Conservation (phyloP, 768 basidiomycete species). For the Paxillus involutus region DNA sequence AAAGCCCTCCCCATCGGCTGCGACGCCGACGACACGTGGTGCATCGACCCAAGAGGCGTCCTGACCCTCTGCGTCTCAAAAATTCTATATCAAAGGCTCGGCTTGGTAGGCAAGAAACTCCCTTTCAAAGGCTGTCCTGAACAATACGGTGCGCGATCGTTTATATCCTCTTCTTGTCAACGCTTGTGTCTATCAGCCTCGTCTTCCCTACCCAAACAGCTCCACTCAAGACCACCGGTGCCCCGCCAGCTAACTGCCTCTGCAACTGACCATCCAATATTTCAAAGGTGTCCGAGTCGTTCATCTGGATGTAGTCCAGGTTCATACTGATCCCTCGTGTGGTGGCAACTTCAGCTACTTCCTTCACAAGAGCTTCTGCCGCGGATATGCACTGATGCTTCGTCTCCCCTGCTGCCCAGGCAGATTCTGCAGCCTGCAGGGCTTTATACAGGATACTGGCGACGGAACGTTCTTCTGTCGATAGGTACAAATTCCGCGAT, state of each 20-base stretch:
- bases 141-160: conserved; percentile 43
- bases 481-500: conserved; percentile 86
- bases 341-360: conserved; percentile 27
- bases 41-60: conserved; percentile 61
- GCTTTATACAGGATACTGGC: conserved; percentile 71
- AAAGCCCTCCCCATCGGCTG: conserved; percentile 34
- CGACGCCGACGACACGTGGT: conserved; percentile 61
- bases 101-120: conserved; percentile 54
- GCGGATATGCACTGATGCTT: conserved; percentile 49
- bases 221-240: conserved; percentile 73
- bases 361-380: conserved; percentile 44
- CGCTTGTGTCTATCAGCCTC: conserved; percentile 73
- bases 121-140: conserved; percentile 52
- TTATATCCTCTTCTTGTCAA: neutral
- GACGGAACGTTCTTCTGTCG: conserved; percentile 54
- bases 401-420: conserved; percentile 53
- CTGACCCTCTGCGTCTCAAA: conserved; percentile 58
- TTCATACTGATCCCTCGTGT: conserved; percentile 50
- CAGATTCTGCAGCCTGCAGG: conserved; percentile 52
- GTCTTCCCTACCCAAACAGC: conserved; percentile 86
- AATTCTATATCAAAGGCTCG: conserved; percentile 59
- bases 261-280: conserved; percentile 40
- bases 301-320: conserved; percentile 88
- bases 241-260: conserved; percentile 27
- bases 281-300: conserved; percentile 76